These are phyloP conservation scores for Fusarium austroafricanum DNA, from an alignment of 2,329 filamentous ascomycete genomes.

Conservation along the genomic window DNA sequence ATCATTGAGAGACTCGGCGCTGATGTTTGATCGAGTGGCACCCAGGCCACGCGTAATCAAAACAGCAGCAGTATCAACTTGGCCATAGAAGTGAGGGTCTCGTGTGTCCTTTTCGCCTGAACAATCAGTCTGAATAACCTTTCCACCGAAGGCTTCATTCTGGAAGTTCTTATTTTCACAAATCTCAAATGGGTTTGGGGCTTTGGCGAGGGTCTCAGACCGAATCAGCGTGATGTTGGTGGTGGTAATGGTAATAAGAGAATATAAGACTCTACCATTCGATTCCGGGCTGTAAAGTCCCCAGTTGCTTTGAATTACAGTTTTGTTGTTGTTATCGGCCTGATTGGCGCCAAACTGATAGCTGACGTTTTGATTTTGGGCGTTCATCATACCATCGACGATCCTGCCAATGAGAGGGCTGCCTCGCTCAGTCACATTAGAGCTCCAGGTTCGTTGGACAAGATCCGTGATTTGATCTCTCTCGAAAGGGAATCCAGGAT, in stretches of 20 bases:
- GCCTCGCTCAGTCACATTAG: constrained; percentile 8
- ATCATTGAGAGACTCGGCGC: constrained; percentile 21
- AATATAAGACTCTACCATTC: neutral
- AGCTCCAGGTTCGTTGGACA: constrained; percentile 14
- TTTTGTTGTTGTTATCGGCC: neutral
- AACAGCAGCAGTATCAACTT: constrained; percentile 33
- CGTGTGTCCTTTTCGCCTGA: too few relatives aligned
- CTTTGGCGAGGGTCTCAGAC: constrained; percentile 11
- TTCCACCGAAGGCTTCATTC: constrained; percentile 34
- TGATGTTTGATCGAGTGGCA: constrained; percentile 21
- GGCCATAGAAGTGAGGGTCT: too few relatives aligned
- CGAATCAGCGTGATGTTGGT: constrained; percentile 36
- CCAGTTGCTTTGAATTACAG: constrained; percentile 19
- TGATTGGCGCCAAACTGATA: constrained; percentile 18
- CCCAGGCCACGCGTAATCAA: constrained; percentile 22
- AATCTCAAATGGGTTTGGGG: constrained; percentile 4
- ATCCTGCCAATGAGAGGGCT: constrained; percentile 6
- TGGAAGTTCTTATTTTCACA: constrained; percentile 22
- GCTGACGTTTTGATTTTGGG: constrained; percentile 12
- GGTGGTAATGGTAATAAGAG: constrained; percentile 8
- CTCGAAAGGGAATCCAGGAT: neutral
- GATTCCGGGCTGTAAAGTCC: neutral
- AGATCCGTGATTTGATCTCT: constrained; percentile 11
- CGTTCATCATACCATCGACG: constrained; percentile 16
- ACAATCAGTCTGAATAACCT: constrained; percentile 12